Base-by-base conservation (phyloP, 2,329 filamentous ascomycete species). In the Fusarium odoratissimum region DNA sequence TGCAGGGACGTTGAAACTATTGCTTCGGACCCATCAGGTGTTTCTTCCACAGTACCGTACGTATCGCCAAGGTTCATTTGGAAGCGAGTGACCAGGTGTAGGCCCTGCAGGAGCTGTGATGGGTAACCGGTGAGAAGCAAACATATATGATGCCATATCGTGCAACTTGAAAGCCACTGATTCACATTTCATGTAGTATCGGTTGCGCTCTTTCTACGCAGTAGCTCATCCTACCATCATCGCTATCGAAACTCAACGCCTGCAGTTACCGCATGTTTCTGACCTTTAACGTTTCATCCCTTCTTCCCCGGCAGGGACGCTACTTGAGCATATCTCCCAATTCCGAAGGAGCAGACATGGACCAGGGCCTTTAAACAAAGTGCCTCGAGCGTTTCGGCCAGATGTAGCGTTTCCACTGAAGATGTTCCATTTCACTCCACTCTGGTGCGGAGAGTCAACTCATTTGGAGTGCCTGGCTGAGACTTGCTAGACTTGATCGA, bases 271-370 rank as follows among this genome's bases (percentile, higher is more conserved):
- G 52, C 63, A 44, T 74, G 67, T 65, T 65, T 64, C 69, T 65
- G 30, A 68, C 67, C 48, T 64, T 51, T 46, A 49, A 46, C 56
- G 75, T 76, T 77, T 77, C 68, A 76, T 72, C 59, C 58, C 56
- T 71, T 64, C 63, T 64, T 71, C 68, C 70, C 71, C 69, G 71
- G 72, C 41, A 58, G 58, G 59, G 54, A 51, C 67, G 38, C 54
- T 54, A 54, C 17, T 58, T 38, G 58, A 49, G 42, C 37, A 37
- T 33, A 42, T 42, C 42, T 58, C 52, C 49, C 42, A 38, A 49
- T 33, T 44, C 28, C 56, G 57, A 35, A 48, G 38, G 54, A 33
- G 48, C 14, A 52, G 57, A 49, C 75, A 62, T 71, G 75, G 75
- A 65, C 31, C 61, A 67, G 69, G 75, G 62, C 41, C 57, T 59